These are phyloP conservation scores for Pulveroboletus sp. DNA, from an alignment of 1,284 basidiomycete species.

Conservation along the genomic window DNA sequence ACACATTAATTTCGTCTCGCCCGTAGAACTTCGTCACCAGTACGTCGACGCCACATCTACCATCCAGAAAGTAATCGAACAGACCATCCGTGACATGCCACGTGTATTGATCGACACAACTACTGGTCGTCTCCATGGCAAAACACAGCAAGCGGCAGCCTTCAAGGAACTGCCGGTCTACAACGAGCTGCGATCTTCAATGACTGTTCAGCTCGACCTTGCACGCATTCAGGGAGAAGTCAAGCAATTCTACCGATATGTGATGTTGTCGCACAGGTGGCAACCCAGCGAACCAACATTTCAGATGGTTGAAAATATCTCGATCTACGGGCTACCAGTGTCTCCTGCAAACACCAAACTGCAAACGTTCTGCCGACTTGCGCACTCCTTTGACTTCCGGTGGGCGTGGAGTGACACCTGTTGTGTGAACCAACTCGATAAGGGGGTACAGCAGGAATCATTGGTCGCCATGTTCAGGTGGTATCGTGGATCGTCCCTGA, in stretches of 20 bases:
- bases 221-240: constrained; percentile 5
- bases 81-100: neutral
- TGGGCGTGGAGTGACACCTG: neutral
- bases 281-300: constrained; percentile 3
- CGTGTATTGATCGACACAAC: neutral
- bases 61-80: neutral
- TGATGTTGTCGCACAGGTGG: constrained; percentile 16
- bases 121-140: neutral
- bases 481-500: too few species aligned
- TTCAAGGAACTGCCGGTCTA: neutral
- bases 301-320: neutral
- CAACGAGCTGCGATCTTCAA: constrained; percentile 9
- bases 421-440: too few species aligned
- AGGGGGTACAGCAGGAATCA: too few species aligned
- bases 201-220: neutral
- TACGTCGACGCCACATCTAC: neutral
- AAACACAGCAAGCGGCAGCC: too few species aligned
- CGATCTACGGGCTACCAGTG: neutral
- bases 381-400: neutral
- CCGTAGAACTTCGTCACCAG: neutral
- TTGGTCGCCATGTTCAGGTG: too few species aligned
- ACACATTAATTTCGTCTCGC: neutral
- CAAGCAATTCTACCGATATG: constrained; percentile 8
- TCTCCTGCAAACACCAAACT: constrained; percentile 1
- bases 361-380: constrained; percentile 2